These are phyloP conservation scores for Oehlia diaphana DNA, from an alignment of 192 early-diverging fungal genomes.

Conservation along the genomic window DNA sequence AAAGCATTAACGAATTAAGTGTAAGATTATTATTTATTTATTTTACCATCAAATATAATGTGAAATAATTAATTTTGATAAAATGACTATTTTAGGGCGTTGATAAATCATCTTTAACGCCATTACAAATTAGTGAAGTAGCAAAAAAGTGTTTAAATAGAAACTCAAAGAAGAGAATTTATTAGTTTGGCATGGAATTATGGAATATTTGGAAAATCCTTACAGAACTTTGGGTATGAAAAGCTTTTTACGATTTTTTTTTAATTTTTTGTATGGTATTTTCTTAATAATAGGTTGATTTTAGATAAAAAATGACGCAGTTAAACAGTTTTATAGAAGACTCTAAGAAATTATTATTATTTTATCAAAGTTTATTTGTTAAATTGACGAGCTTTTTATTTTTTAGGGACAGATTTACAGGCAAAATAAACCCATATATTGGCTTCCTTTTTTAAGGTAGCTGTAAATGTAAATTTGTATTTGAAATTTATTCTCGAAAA, in stretches of 20 bases:
- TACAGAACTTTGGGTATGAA: conserved; percentile 51
- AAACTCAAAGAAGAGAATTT: conserved; percentile 59
- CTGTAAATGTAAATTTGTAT: not conserved
- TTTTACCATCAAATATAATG: not conserved
- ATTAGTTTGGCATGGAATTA: conserved; percentile 51
- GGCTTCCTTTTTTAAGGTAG: no score
- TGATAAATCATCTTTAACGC: conserved; percentile 36
- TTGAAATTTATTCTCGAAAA: not conserved
- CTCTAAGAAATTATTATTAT: not conserved
- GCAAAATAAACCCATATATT: no score
- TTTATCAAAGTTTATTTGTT: not conserved
- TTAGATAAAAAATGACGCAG: conserved; percentile 68
- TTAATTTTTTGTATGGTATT: not conserved
- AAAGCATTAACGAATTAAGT: conserved; percentile 69
- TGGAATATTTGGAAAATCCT: conserved; percentile 71
- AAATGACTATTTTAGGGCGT: not conserved
- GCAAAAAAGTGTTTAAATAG: conserved; percentile 63
- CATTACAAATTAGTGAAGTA: conserved; percentile 48
- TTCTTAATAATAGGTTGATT: not conserved
- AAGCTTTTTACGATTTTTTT: not conserved
- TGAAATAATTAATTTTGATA: not conserved
- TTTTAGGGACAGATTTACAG: no score
- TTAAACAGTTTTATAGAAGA: conserved; percentile 59
- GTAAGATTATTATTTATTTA: conserved; percentile 17
- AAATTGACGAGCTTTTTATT: no score